These are phyloP conservation scores for Hysterangium stoloniferum DNA, from an alignment of 768 basidiomycete species.

Conservation along the genomic window DNA sequence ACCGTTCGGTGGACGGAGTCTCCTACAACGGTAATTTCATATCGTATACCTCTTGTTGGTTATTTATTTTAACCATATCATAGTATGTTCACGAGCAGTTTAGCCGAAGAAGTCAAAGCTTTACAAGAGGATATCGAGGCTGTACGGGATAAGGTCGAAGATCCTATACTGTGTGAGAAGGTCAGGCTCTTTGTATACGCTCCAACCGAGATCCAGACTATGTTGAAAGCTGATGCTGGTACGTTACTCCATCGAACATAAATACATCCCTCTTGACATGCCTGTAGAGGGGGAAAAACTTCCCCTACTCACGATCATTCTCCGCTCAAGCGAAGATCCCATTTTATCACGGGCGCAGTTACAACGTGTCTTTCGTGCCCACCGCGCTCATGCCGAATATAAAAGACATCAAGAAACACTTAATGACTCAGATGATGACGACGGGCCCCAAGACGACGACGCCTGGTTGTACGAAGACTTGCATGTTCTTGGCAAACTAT, in stretches of 20 bases:
- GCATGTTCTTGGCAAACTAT: constrained; percentile 67
- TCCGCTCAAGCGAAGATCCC: constrained; percentile 74
- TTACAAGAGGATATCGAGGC: constrained; percentile 83
- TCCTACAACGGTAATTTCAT: constrained; percentile 69
- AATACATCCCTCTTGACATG: neutral
- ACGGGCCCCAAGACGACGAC: constrained; percentile 89
- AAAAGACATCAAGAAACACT: constrained; percentile 47
- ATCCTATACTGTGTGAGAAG: constrained; percentile 83
- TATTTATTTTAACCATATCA: too few relatives aligned
- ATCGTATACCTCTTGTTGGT: neutral
- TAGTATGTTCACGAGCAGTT: constrained; percentile 93
- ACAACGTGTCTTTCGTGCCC: constrained; percentile 70
- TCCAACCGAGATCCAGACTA: constrained; percentile 78
- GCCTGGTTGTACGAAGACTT: constrained; percentile 96
- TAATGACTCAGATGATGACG: constrained; percentile 85
- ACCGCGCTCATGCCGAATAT: constrained; percentile 75
- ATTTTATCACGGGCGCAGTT: constrained; percentile 69
- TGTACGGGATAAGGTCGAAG: constrained; percentile 84
- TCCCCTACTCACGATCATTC: constrained; percentile 70
- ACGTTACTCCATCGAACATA: constrained; percentile 19
- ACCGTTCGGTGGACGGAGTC: constrained; percentile 89
- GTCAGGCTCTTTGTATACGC: constrained; percentile 81
- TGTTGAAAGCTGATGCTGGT: constrained; percentile 78
- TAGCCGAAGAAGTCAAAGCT: constrained; percentile 81
- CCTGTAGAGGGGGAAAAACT: constrained; percentile 52